Conservation (phyloP, 106 monocot species). For the Acorus calamus region DNA sequence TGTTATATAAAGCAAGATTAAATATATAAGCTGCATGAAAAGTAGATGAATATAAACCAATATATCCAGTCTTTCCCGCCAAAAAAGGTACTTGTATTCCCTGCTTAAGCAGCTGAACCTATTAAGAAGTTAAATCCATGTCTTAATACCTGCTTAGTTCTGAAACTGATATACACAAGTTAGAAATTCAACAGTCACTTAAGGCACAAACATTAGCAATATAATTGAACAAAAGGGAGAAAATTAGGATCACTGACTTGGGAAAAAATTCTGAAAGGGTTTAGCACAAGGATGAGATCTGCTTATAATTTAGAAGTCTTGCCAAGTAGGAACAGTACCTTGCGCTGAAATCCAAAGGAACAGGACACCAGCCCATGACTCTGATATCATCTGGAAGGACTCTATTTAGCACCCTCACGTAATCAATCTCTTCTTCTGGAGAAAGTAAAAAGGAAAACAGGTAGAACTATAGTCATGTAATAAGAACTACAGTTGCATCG, state of each 20-base stretch:
- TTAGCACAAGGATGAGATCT: too few species aligned
- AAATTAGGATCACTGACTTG: not conserved
- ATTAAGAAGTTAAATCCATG: conserved; percentile 6
- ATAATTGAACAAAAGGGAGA: not conserved
- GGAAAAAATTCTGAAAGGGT: not conserved
- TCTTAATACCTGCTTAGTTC: too few species aligned
- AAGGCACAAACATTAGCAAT: too few species aligned
- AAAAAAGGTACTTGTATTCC: conserved; percentile 89
- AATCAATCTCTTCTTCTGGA: conserved; percentile 69
- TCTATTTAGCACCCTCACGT: conserved; percentile 85
- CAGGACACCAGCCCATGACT: conserved; percentile 73
- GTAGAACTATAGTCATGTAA: too few species aligned
- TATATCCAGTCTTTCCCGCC: conserved; percentile 64
- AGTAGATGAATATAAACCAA: conserved; percentile 24
- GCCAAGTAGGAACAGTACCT: conserved; percentile 28
- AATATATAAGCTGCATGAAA: not conserved
- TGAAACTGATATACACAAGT: too few species aligned
- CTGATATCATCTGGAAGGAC: conserved; percentile 86
- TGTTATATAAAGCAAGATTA: too few species aligned
- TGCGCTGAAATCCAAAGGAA: conserved; percentile 53
- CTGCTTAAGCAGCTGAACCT: conserved; percentile 94
- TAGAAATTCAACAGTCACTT: too few species aligned
- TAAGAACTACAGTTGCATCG: too few species aligned
- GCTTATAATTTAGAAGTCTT: too few species aligned
- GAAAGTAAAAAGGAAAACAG: conserved; percentile 5